Evolutionary conservation across 306 rosid species (phyloP).

Genomic region (Medicago ruthenica): DNA sequence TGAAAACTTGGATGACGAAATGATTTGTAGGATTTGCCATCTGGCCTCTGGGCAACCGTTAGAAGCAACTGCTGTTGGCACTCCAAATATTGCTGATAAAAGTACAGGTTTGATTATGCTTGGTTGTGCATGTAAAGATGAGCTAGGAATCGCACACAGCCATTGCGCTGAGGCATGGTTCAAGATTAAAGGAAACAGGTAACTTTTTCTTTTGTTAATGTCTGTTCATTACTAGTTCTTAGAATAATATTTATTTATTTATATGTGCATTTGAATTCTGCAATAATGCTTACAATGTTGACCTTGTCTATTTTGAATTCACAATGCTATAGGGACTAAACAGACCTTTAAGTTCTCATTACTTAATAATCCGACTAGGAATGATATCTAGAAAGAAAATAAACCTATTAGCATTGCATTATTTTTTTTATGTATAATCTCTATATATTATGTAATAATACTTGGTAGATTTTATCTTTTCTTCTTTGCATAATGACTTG

Average conservation of each 20-base stretch:
- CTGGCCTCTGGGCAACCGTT: slow-evolving; percentile 70
- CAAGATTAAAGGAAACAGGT: slow-evolving; percentile 89
- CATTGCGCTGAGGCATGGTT: slow-evolving; percentile 95
- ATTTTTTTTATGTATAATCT: too few relatives aligned
- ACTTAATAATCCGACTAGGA: too few relatives aligned
- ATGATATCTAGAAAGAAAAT: too few relatives aligned
- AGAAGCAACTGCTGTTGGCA: slow-evolving; percentile 45
- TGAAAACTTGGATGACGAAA: slow-evolving; percentile 68
- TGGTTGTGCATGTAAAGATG: slow-evolving; percentile 89
- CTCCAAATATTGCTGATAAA: slow-evolving; percentile 24
- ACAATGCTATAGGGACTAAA: slow-evolving; percentile 5
- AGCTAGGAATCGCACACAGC: slow-evolving; percentile 75
- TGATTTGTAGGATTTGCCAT: slow-evolving; percentile 88
- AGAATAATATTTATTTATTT: not conserved
- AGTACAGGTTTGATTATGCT: slow-evolving; percentile 68
- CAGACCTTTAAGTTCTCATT: too few relatives aligned
- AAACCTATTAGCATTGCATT: not conserved
- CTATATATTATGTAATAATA: too few relatives aligned
- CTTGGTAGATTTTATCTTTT: not conserved
- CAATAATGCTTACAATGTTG: slow-evolving; percentile 14
- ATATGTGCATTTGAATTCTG: not conserved
- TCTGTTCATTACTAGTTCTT: slow-evolving; percentile 7
- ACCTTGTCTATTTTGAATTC: slow-evolving; percentile 3
- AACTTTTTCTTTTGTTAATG: slow-evolving; percentile 23
- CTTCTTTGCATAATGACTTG: slow-evolving; percentile 7